Evolutionary conservation across 192 early-diverging fungal genomes (phyloP).

Genomic region (Allomyces macrogynus): DNA sequence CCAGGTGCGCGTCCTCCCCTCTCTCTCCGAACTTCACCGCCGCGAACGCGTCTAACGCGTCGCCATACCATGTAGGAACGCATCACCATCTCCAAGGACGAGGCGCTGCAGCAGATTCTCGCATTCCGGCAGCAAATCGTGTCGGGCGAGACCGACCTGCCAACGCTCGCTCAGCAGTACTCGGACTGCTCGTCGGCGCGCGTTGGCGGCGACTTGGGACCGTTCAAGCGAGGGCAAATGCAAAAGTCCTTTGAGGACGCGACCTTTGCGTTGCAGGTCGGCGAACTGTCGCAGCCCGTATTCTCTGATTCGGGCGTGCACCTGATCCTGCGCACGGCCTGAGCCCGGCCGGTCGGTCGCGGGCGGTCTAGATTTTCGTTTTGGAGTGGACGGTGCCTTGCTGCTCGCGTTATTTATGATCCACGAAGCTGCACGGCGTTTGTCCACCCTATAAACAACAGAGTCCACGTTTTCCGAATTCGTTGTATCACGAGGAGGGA

Average conservation of each 20-base stretch:
- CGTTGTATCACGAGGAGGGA: too few relatives aligned
- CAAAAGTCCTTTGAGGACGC: constrained; percentile 79
- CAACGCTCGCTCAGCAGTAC: constrained; percentile 48
- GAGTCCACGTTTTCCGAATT: too few relatives aligned
- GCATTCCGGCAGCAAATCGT: constrained; percentile 45
- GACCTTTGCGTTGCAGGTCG: constrained; percentile 61
- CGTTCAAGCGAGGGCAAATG: constrained; percentile 76
- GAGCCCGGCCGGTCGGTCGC: constrained; percentile 6
- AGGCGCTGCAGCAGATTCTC: constrained; percentile 51
- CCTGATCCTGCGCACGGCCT: constrained; percentile 75
- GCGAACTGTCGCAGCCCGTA: constrained; percentile 59
- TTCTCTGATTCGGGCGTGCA: constrained; percentile 84
- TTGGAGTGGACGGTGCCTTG: too few relatives aligned
- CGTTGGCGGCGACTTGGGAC: constrained; percentile 67
- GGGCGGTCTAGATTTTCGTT: too few relatives aligned
- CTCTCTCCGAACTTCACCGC: neutral
- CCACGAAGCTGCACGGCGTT: too few relatives aligned
- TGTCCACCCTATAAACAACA: too few relatives aligned
- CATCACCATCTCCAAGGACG: constrained; percentile 78
- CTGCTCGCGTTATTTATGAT: too few relatives aligned
- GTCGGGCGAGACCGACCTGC: constrained; percentile 35
- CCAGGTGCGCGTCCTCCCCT: constrained; percentile 25
- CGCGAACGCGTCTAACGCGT: too few relatives aligned
- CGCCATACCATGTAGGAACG: constrained; percentile 20
- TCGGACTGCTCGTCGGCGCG: constrained; percentile 88